Percentiles rank a stretch among this genome's conserved stretches.
Conservation (phyloP, 768 basidiomycete genomes). For the Tephrocybe sp. region DNA sequence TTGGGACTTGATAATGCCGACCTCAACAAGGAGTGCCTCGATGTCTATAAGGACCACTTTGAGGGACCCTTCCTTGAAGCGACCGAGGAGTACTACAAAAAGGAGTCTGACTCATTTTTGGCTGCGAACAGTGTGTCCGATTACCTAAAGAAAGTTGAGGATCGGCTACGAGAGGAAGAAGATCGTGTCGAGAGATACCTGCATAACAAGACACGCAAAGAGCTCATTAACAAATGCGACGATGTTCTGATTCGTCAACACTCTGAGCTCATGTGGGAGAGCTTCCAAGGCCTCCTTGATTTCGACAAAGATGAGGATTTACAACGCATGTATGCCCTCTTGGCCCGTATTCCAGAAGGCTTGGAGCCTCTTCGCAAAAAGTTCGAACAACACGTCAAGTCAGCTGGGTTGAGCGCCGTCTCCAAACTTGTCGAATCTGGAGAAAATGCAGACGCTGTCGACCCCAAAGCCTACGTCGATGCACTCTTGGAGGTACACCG, state of each 20-base stretch:
- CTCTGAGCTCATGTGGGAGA: conserved; percentile 88
- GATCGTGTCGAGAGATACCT: conserved; percentile 95
- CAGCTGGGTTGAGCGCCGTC: conserved; percentile 81
- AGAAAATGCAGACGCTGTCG: conserved; percentile 67
- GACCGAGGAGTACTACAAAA: conserved; percentile 91
- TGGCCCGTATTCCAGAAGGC: conserved; percentile 92
- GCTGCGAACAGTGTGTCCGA: conserved; percentile 91
- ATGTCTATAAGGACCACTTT: conserved; percentile 93
- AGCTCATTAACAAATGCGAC: conserved; percentile 85
- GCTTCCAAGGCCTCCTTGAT: conserved; percentile 90
- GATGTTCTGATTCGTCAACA: conserved; percentile 92
- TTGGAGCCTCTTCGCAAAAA: conserved; percentile 90
- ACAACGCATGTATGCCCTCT: conserved; percentile 92
- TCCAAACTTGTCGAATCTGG: conserved; percentile 70
- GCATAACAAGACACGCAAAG: conserved; percentile 86
- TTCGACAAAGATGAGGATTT: conserved; percentile 96
- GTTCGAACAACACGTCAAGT: conserved; percentile 96
- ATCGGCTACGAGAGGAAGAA: conserved; percentile 91
- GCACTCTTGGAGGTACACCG: conserved; percentile 88
- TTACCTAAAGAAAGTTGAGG: conserved; percentile 95
- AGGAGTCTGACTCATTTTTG: conserved; percentile 91
- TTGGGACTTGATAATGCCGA: conserved; percentile 91
- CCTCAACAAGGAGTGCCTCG: conserved; percentile 90
- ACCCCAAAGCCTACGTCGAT: conserved; percentile 96
- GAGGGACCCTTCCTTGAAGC: conserved; percentile 85